Evolutionary conservation across 2,329 filamentous ascomycete species (phyloP), one percentile per base, ranked within the genome.

Genomic region (Alternaria sp.): DNA sequence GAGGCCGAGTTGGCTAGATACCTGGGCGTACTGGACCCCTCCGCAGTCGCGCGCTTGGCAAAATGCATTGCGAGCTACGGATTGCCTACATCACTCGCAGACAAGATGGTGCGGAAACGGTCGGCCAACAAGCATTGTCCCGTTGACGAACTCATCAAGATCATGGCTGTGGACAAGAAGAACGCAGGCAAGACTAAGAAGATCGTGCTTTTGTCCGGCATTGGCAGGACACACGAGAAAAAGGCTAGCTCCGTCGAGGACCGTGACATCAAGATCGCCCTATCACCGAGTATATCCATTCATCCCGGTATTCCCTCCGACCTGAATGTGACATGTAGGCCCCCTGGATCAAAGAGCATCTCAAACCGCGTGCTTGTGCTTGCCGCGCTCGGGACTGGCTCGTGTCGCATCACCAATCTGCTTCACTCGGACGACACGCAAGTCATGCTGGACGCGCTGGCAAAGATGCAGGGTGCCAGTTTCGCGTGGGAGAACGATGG

Each of bases 131-230:
- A 96, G 79, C 84, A 87, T 65, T 99, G 95, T 75, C 89, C 91
- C 0, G 91, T 97, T 2, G 91, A 97, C 68, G 85, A 90, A 34
- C 80, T 99, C 51, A 84, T 99, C 56, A 85, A 90, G 66, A 96
- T 96, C 76, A 99, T 99, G 95, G 93, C 90, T 0, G 90, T 99
- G 8, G 95, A 99, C 80, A 99, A 99, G 85, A 99, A 99, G 83
- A 99, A 99, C 66, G 91, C 96, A 42, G 95, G 95, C 2, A 86
- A 86, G 58, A 93, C 94, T 78, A 99, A 99, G 84, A 98, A 97
- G 80, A 90, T 99, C 63, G 94, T 97, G 6, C 85, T 99, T 7
- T 83, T 99, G 10, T 93, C 93, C 0, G 90, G 90, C 11, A 96
- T 99, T 73, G 95, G 95, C 56, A 87, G 89, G 71, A 96, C 93